Evolutionary conservation across 1,284 basidiomycete genomes (phyloP).

Genomic region (Mycosarcoma mackinlayi): DNA sequence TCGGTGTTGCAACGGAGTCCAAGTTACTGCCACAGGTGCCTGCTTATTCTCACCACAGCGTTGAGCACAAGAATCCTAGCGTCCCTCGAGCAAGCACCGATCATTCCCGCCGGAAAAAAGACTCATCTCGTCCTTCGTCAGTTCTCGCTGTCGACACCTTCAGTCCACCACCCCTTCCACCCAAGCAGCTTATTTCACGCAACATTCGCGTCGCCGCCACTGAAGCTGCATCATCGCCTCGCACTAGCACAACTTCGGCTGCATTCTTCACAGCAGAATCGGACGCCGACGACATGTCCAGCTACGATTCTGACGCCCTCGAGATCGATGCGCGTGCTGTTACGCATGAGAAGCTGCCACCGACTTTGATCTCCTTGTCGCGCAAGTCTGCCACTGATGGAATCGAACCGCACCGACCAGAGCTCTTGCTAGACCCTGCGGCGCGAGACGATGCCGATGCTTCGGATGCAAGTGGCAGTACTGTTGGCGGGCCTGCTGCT

Average conservation of each 20-base stretch:
- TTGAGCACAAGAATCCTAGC: not conserved
- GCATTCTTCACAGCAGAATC: constrained; percentile 49
- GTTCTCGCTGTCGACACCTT: constrained; percentile 51
- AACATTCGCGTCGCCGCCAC: not conserved
- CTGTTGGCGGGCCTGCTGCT: constrained; percentile 50
- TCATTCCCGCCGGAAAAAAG: constrained; percentile 7
- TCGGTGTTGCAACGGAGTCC: not conserved
- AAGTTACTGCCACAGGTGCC: not conserved
- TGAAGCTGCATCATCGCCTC: constrained; percentile 14
- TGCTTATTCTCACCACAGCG: too few relatives aligned
- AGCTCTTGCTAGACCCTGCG: constrained; percentile 35
- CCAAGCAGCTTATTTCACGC: constrained; percentile 16
- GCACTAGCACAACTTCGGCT: constrained; percentile 37
- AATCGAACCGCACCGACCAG: constrained; percentile 49
- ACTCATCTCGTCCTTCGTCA: constrained; percentile 12
- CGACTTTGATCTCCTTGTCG: constrained; percentile 22
- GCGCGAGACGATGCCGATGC: constrained; percentile 23
- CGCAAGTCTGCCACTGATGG: constrained; percentile 1
- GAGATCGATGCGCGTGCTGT: constrained; percentile 19
- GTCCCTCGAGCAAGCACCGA: constrained; percentile 19
- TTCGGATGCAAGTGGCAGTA: constrained; percentile 53
- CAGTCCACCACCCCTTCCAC: constrained; percentile 54
- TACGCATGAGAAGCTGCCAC: constrained; percentile 15
- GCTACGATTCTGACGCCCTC: constrained; percentile 32
- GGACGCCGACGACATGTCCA: constrained; percentile 30